Conservation (phyloP, 306 rosid genomes). For the Corylus heterophylla region DNA sequence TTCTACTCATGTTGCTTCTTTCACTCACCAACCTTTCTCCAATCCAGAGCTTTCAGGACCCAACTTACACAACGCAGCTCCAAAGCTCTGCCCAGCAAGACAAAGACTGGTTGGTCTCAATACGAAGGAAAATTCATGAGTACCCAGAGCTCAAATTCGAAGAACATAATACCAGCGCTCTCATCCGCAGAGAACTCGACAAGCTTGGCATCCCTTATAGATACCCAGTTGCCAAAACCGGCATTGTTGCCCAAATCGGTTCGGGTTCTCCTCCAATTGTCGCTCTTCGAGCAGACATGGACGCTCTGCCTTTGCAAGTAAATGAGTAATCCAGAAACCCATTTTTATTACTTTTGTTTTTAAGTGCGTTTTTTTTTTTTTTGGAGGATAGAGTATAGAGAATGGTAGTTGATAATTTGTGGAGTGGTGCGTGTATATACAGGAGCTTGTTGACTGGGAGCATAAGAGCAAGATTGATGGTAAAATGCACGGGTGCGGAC, state of each 20-base stretch:
- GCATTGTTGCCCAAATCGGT: slow-evolving; percentile 41
- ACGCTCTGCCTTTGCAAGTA: slow-evolving; percentile 43
- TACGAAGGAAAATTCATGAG: slow-evolving; percentile 67
- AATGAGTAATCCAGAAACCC: neutral
- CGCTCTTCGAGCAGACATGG: slow-evolving; percentile 49
- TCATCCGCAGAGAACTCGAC: slow-evolving; percentile 56
- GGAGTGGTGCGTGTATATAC: slow-evolving; percentile 14
- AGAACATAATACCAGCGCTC: slow-evolving; percentile 71
- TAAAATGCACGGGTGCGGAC: slow-evolving; percentile 78
- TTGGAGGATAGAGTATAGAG: neutral
- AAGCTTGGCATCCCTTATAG: slow-evolving; percentile 49
- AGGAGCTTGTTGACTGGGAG: slow-evolving; percentile 84
- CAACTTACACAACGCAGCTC: slow-evolving; percentile 38
- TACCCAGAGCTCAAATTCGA: slow-evolving; percentile 67
- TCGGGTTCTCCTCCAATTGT: slow-evolving; percentile 38
- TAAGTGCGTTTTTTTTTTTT: neutral
- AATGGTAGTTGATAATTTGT: too few relatives aligned
- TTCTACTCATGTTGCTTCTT: slow-evolving; percentile 15
- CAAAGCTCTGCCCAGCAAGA: slow-evolving; percentile 45
- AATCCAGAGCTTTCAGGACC: slow-evolving; percentile 17
- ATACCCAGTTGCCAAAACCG: slow-evolving; percentile 64
- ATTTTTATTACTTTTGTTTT: neutral
- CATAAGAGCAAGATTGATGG: slow-evolving; percentile 73
- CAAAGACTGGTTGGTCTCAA: slow-evolving; percentile 56
- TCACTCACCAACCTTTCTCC: slow-evolving; percentile 8